phyloP scores from a whole-genome alignment of 169 alveolate species.

The Plasmodium inui region DNA sequence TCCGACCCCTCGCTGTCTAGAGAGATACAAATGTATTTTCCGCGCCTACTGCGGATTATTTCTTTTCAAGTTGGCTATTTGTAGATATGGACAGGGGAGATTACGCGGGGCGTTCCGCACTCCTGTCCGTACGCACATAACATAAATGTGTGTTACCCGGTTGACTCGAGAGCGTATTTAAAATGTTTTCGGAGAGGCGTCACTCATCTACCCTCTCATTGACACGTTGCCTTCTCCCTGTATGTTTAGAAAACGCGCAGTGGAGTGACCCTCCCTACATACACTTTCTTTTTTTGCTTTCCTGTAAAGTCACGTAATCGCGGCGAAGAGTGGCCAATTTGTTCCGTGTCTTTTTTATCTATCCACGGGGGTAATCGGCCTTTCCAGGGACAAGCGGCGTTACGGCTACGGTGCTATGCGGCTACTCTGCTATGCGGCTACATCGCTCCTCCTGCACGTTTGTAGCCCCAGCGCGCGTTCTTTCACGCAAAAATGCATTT shows the following conservation, averaged over 20 bases:
- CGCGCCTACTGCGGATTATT: not conserved
- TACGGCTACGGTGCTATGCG: not conserved
- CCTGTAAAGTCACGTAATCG: conserved; percentile 3
- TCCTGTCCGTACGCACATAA: not conserved
- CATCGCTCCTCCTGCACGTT: not conserved
- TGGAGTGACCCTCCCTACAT: not conserved
- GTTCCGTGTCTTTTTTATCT: conserved; percentile 45
- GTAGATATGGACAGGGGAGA: not conserved
- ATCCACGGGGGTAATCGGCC: not conserved
- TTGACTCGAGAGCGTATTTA: not conserved
- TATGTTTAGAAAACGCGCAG: not conserved
- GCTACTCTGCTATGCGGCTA: not conserved
- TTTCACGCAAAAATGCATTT: not conserved
- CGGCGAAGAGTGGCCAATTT: not conserved
- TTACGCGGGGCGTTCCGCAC: not conserved
- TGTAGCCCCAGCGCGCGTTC: not conserved
- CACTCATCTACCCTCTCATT: not conserved
- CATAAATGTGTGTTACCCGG: not conserved
- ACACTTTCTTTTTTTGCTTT: not conserved
- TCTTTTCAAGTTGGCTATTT: not conserved
- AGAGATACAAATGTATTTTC: not conserved
- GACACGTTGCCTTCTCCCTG: not conserved
- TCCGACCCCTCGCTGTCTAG: not conserved
- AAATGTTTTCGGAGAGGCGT: not conserved
- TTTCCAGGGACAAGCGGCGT: not conserved